Base-by-base conservation (phyloP, 345 rosid species). In the Lumnitzera racemosa region DNA sequence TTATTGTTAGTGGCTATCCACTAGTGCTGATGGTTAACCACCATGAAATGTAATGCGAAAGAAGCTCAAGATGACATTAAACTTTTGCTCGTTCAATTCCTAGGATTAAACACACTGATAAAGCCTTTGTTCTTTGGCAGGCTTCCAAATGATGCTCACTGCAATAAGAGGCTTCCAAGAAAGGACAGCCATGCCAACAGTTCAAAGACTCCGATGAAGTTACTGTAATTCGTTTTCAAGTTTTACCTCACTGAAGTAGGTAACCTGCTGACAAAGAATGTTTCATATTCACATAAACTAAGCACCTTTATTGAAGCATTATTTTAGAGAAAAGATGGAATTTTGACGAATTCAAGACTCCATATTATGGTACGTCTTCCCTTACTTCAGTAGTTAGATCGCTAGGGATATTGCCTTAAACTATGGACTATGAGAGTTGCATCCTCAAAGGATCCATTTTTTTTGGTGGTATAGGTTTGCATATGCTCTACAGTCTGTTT, bases 81-180 rank as follows among this genome's bases (percentile, higher is more conserved):
- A 29, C 36, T 29, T 29, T 29, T 29, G 36, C 7, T 29, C 1
- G 36, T 29, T 29, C 36, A 29, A 29, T 29, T 29, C 7, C 7
- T 29, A 6, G 36, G 36, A 29, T 29, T 29, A 29, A 29, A 29
- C 36, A 29, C 15, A 24, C n/a, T 56, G 4, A 9, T 36, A 36
- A 36, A 36, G 10, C 43, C 48, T 61, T 29, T 59, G n/a, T 60
- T 41, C 27, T 54, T 4, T 62, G 58, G 23, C 66, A 88, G 98
- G 85, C 75, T 83, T 69, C 89, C 89, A 14, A 81, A 65, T 31
- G 85, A 85, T 46, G 64, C 41, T 7, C 73, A 72, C 66, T 76
- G 68, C 61, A 84, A 80, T 82, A 75, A 75, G 67, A 80, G 75
- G 67, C 82, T 75, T 51, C 74, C 69, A 1, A 81, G 80, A 55